Evolutionary conservation across 1,284 basidiomycete species (phyloP), one percentile per base, ranked within the genome.

Genomic region (Anthracocystis setariae): DNA sequence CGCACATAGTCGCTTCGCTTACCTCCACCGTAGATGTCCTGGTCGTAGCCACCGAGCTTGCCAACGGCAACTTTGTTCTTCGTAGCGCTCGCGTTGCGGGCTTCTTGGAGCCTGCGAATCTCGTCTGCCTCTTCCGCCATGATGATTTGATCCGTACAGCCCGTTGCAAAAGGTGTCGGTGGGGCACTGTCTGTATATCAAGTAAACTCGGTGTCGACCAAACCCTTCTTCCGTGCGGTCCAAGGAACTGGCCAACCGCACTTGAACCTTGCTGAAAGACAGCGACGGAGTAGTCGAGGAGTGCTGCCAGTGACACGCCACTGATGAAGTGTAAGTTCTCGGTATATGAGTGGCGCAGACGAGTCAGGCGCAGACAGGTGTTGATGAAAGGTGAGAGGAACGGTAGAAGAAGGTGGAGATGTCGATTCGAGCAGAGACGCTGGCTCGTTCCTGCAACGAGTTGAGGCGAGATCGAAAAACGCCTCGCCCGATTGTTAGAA

Each of bases 1-100:
- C 56, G 55, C 12, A 79, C 60, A 46, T 81, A 81, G 40, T 74
- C 62, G 44, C 63, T 70, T 56, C 65, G 59, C 42, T 62, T 73
- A 15, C 48, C 55, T 2, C 50, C 48, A 17, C 74, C 73, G 33
- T 77, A 76, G 25, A 74, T 63, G n/a, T 73, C 76, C 37, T 72
- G 54, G 33, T 79, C 78, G 37, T 66, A 76, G 0, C 64, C 73
- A 25, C 64, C 73, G 4, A 66, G 57, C 32, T 71, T 74, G 47
- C 70, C 74, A 17, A 74, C 52, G 2, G 64, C 64, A 15, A 66
- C 51, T 54, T 72, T 67, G 32, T 66, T 42, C 56, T 65, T 66
- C 44, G 48, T 33, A 18, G 52, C 70, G 33, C 58, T 55, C 17
- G 62, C 61, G 48, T 60, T 67, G 40, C 75, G 67, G 20, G 63